Conservation (phyloP, 768 basidiomycete species). For the Sutorius australiensis region DNA sequence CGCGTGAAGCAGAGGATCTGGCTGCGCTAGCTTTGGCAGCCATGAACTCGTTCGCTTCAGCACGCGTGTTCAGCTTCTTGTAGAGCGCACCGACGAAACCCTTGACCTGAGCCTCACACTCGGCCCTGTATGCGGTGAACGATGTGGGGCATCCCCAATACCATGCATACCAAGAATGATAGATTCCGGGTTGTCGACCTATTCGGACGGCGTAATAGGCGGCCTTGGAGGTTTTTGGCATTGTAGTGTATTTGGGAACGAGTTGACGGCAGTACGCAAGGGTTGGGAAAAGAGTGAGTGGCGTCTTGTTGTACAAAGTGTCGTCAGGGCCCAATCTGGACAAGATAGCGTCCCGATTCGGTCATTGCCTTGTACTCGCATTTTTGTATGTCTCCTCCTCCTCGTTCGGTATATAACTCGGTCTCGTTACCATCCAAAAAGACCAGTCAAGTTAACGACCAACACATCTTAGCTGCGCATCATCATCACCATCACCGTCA, state of each 20-base stretch:
- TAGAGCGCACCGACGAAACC: slow-evolving; percentile 57
- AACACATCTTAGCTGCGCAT: neutral
- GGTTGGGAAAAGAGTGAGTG: too few relatives aligned
- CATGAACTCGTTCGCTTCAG: slow-evolving; percentile 60
- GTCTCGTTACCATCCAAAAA: neutral
- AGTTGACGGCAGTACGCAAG: neutral
- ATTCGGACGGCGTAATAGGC: slow-evolving; percentile 69
- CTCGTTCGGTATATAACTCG: slow-evolving; percentile 26
- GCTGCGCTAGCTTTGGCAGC: slow-evolving; percentile 26
- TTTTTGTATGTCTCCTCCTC: neutral
- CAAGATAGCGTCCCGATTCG: slow-evolving; percentile 16
- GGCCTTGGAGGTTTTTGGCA: slow-evolving; percentile 41
- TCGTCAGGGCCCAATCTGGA: slow-evolving; percentile 18
- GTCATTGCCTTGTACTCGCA: slow-evolving; percentile 28
- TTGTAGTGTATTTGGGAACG: slow-evolving; percentile 5
- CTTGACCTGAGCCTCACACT: slow-evolving; percentile 66
- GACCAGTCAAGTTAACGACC: slow-evolving; percentile 7
- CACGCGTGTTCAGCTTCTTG: slow-evolving; percentile 60
- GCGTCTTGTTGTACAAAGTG: neutral
- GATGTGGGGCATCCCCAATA: slow-evolving; percentile 27
- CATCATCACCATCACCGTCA: neutral
- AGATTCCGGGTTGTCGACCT: slow-evolving; percentile 67
- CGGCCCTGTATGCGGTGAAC: slow-evolving; percentile 48
- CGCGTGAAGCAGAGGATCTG: slow-evolving; percentile 7
- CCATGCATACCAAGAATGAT: slow-evolving; percentile 58